Evolutionary conservation across 1,139 yeast genomes (phyloP).

Genomic region (Yarrowia galli): DNA sequence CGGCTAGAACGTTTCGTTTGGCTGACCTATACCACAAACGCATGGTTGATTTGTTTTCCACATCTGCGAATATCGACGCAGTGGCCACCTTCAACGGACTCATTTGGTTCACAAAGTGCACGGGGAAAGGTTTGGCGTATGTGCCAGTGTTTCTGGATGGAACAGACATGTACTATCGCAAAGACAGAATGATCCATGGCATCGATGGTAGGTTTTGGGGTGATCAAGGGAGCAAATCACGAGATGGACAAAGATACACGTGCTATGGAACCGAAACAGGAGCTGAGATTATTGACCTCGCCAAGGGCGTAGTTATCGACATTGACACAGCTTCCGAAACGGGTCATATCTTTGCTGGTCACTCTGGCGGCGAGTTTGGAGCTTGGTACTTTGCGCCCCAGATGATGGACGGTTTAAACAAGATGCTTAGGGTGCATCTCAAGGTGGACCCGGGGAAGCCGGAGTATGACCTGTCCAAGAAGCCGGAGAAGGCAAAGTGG

Average conservation of each 20-base stretch:
- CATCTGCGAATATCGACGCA: background rate
- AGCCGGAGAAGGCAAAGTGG: conserved; percentile 1
- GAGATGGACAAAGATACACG: background rate
- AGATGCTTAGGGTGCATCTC: background rate
- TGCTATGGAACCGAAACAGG: conserved; percentile 1
- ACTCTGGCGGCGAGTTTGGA: background rate
- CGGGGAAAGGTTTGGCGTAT: background rate
- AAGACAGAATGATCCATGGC: conserved; percentile 4
- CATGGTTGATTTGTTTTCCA: background rate
- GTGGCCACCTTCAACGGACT: background rate
- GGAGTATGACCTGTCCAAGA: background rate
- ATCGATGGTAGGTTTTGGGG: conserved; percentile 5
- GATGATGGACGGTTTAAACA: background rate
- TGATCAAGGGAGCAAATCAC: background rate
- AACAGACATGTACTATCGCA: background rate
- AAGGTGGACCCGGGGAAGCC: background rate
- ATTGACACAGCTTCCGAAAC: background rate
- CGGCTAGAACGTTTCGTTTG: background rate
- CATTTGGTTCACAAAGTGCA: conserved; percentile 4
- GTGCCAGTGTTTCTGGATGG: background rate
- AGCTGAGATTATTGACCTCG: background rate
- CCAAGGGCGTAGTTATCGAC: background rate
- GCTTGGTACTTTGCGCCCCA: conserved; percentile 1
- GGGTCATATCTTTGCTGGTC: background rate
- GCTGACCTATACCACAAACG: background rate